Evolutionary conservation across 108 stramenopile genomes (phyloP).

Genomic region (Bacterosira constricta): DNA sequence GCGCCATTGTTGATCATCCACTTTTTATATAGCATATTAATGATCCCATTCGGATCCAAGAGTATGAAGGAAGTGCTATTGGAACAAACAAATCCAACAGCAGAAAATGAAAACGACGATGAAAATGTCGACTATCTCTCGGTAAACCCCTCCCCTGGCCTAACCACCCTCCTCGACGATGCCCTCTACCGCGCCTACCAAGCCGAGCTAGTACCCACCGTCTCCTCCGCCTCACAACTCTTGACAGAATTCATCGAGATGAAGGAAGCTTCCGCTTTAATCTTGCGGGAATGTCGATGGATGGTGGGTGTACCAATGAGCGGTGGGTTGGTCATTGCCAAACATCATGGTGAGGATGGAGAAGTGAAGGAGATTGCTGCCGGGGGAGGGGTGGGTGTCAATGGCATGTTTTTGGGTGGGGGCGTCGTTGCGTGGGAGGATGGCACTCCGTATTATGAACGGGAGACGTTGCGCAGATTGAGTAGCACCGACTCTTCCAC

Average conservation of each 20-base stretch:
- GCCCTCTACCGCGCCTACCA: conserved; percentile 74
- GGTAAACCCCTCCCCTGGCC: conserved; percentile 50
- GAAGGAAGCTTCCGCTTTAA: conserved; percentile 40
- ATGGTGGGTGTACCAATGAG: conserved; percentile 33
- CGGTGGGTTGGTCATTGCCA: neutral
- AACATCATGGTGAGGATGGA: neutral
- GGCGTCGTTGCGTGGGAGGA: conserved; percentile 17
- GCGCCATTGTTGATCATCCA: no score
- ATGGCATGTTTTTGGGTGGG: conserved; percentile 19
- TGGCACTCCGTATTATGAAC: no score
- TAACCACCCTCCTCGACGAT: conserved; percentile 80
- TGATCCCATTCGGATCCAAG: no score
- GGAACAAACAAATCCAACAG: no score
- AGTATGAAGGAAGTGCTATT: no score
- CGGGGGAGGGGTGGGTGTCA: neutral
- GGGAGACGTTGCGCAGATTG: no score
- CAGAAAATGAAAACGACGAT: no score
- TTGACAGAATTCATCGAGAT: conserved; percentile 41
- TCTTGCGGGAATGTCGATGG: conserved; percentile 40
- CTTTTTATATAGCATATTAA: no score
- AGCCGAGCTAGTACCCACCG: conserved; percentile 75
- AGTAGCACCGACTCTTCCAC: neutral
- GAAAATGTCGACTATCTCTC: conserved; percentile 5
- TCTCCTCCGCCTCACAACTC: conserved; percentile 57
- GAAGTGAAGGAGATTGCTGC: neutral